Percentiles rank a stretch among this genome's conserved stretches.
phyloP scores from a whole-genome alignment of 2,329 filamentous ascomycete genomes.

The Trichophyton schoenleinii region DNA sequence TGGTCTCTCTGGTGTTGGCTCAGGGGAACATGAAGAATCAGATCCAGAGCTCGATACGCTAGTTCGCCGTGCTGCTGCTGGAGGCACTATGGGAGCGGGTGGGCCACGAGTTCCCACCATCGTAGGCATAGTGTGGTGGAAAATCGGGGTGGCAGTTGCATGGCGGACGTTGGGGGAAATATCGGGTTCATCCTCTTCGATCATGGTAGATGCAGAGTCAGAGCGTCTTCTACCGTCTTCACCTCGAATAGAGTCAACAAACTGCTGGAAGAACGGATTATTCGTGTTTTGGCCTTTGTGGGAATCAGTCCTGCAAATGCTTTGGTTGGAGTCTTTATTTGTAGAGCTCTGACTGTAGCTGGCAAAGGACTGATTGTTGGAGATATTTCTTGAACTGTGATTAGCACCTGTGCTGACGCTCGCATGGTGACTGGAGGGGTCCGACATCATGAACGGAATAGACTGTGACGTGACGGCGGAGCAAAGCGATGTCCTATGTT shows the following conservation, averaged over 20 bases:
- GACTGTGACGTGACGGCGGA: constrained; percentile 13
- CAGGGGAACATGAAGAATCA: neutral
- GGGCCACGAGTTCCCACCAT: constrained; percentile 4
- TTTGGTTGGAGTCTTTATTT: neutral
- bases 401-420: neutral
- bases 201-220: constrained; percentile 17
- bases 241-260: constrained; percentile 14
- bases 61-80: neutral
- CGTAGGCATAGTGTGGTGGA: constrained; percentile 11
- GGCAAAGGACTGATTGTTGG: constrained; percentile 21
- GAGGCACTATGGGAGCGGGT: neutral
- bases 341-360: neutral
- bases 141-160: constrained; percentile 19
- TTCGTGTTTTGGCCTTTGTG: constrained; percentile 6
- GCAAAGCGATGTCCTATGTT: constrained; percentile 8
- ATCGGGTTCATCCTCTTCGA: constrained; percentile 21
- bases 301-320: neutral
- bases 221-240: constrained; percentile 10
- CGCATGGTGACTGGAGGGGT: neutral
- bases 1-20: neutral
- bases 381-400: constrained; percentile 21
- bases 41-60: neutral
- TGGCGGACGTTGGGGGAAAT: constrained; percentile 21
- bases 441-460: constrained; percentile 14
- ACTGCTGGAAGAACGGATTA: constrained; percentile 17